These are phyloP conservation scores for Anthostomella pinea DNA, from an alignment of 2,329 filamentous ascomycete species.

Conservation along the genomic window DNA sequence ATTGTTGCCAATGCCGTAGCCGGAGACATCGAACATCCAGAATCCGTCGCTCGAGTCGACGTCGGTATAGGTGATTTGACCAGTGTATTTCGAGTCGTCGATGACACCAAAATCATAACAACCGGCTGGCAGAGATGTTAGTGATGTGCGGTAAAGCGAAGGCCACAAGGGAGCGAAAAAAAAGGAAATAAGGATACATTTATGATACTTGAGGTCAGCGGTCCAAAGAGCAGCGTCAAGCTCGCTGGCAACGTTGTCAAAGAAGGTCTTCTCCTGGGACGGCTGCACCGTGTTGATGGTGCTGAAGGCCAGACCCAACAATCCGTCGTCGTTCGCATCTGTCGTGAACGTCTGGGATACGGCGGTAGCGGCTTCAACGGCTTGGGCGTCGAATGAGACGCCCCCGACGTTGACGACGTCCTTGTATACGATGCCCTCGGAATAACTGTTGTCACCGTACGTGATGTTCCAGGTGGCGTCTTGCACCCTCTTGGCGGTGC, in stretches of 20 bases:
- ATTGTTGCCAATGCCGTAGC: constrained; percentile 27
- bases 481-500: constrained; percentile 23
- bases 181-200: constrained; percentile 10
- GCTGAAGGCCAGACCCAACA: constrained; percentile 35
- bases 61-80: constrained; percentile 31
- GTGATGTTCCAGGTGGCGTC: constrained; percentile 30
- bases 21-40: constrained; percentile 32
- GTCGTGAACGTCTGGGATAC: constrained; percentile 30
- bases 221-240: constrained; percentile 31
- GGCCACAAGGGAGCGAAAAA: not conserved
- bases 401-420: constrained; percentile 31
- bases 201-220: constrained; percentile 32
- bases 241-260: constrained; percentile 29
- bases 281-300: constrained; percentile 33
- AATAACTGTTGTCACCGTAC: constrained; percentile 32
- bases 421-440: constrained; percentile 35
- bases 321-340: constrained; percentile 31
- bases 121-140: constrained; percentile 23
- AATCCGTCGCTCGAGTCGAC: constrained; percentile 32
- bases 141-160: constrained; percentile 1
- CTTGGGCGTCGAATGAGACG: constrained; percentile 27
- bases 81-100: constrained; percentile 31
- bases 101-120: constrained; percentile 37
- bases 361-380: constrained; percentile 31
- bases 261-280: constrained; percentile 30